Conservation (phyloP, 148 eudicot species). For the Silene conica region DNA sequence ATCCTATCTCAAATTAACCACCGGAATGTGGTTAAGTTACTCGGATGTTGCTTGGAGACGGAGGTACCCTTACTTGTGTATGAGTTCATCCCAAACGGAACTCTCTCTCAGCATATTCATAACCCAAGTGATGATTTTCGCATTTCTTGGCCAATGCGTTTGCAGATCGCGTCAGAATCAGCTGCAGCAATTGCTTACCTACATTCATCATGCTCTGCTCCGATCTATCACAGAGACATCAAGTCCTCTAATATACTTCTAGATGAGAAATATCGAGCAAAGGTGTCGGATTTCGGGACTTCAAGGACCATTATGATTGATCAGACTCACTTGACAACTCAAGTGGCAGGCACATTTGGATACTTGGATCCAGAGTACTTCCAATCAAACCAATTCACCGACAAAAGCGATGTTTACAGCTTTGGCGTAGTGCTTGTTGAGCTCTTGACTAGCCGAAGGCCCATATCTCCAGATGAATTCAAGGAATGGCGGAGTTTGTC, state of each 20-base stretch:
- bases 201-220: constrained; percentile 20
- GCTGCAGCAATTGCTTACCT: constrained; percentile 20
- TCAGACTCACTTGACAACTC: constrained; percentile 29
- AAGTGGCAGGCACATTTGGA: constrained; percentile 28
- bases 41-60: constrained; percentile 27
- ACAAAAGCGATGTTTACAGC: constrained; percentile 29
- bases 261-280: constrained; percentile 26
- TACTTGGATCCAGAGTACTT: constrained; percentile 28
- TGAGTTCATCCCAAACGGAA: constrained; percentile 22
- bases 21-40: constrained; percentile 26
- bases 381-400: constrained; percentile 21
- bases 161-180: constrained; percentile 22
- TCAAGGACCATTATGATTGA: constrained; percentile 20
- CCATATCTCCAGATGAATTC: constrained; percentile 2
- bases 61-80: constrained; percentile 23
- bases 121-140: constrained; percentile 20
- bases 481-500: constrained; percentile 23
- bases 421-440: constrained; percentile 32
- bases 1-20: constrained; percentile 25
- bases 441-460: constrained; percentile 19
- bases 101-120: constrained; percentile 22
- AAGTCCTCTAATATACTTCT: constrained; percentile 27
- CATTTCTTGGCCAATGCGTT: constrained; percentile 21
- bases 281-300: constrained; percentile 27
- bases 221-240: constrained; percentile 25